phyloP scores from a whole-genome alignment of 495 filamentous ascomycete genomes.

The Penicillium nucicola region DNA sequence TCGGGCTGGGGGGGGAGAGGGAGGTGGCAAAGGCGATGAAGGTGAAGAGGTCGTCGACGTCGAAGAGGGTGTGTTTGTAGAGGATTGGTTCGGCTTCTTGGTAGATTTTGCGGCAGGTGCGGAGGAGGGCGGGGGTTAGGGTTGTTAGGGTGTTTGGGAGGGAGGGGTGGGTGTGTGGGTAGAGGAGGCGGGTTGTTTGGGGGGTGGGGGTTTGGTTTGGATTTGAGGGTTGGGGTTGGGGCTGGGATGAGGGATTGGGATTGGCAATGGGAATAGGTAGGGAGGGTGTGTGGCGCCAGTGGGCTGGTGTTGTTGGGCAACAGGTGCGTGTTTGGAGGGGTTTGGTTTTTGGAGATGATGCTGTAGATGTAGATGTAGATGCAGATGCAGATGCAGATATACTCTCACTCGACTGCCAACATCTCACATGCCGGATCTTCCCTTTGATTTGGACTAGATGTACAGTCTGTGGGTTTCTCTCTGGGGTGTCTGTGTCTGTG shows the following conservation, averaged over 20 bases:
- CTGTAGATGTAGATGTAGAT: too few relatives aligned
- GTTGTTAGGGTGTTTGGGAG: conserved; percentile 28
- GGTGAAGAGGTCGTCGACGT: conserved; percentile 42
- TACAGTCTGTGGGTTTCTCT: conserved; percentile 29
- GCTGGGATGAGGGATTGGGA: conserved; percentile 38
- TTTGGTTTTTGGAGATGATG: not conserved
- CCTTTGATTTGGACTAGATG: conserved; percentile 41
- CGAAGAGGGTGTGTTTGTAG: conserved; percentile 30
- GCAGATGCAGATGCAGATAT: too few relatives aligned
- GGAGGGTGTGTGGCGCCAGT: conserved; percentile 33
- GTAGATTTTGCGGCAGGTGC: conserved; percentile 42
- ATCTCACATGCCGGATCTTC: conserved; percentile 42
- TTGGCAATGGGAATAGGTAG: conserved; percentile 40
- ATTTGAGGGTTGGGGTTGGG: conserved; percentile 25
- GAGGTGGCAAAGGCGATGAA: conserved; percentile 35
- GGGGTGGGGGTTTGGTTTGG: conserved; percentile 13
- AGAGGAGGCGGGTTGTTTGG: conserved; percentile 27
- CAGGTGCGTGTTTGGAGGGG: conserved; percentile 34
- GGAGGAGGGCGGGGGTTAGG: conserved; percentile 27
- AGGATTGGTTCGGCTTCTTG: conserved; percentile 32
- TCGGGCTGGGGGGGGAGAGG: conserved; percentile 16
- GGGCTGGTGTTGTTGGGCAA: conserved; percentile 34
- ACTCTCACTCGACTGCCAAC: too few relatives aligned
- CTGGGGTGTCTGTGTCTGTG: conserved; percentile 3
- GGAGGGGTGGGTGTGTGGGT: conserved; percentile 35